These are phyloP conservation scores for Vinca minor DNA, from an alignment of 257 asterid species.

Conservation along the genomic window DNA sequence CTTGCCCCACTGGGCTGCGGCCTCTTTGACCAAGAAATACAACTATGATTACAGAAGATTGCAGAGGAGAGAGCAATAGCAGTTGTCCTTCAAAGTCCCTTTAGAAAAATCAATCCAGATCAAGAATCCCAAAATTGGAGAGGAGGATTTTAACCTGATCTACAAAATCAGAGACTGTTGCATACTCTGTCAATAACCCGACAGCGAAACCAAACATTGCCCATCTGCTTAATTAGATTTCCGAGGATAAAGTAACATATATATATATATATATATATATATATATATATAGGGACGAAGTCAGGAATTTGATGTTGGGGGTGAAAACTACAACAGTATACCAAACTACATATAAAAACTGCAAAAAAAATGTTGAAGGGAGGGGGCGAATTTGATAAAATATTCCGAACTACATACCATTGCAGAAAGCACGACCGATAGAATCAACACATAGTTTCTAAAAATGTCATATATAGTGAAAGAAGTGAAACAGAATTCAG, in stretches of 20 bases:
- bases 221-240: conserved; percentile 63
- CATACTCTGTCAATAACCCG: conserved; percentile 89
- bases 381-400: no score
- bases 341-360: no score
- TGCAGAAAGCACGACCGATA: no score
- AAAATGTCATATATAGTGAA: no score
- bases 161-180: conserved; percentile 94
- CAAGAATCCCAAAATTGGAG: conserved; percentile 88
- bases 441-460: no score
- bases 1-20: no score
- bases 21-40: conserved; percentile 8
- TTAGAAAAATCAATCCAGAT: conserved; percentile 52
- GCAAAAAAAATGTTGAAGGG: no score
- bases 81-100: conserved; percentile 8
- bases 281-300: no score
- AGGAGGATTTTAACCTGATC: conserved; percentile 92
- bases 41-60: conserved; percentile 11
- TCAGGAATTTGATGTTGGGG: background rate
- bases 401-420: no score
- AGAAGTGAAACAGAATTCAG: no score
- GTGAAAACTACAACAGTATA: background rate
- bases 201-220: conserved; percentile 99
- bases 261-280: no score
- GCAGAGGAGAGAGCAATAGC: no score
- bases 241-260: conserved; percentile 5